Percentiles rank a stretch among this genome's conserved stretches.
These are phyloP conservation scores for Ostreobium quekettii DNA, from an alignment of 139 green algal species.

Conservation along the genomic window DNA sequence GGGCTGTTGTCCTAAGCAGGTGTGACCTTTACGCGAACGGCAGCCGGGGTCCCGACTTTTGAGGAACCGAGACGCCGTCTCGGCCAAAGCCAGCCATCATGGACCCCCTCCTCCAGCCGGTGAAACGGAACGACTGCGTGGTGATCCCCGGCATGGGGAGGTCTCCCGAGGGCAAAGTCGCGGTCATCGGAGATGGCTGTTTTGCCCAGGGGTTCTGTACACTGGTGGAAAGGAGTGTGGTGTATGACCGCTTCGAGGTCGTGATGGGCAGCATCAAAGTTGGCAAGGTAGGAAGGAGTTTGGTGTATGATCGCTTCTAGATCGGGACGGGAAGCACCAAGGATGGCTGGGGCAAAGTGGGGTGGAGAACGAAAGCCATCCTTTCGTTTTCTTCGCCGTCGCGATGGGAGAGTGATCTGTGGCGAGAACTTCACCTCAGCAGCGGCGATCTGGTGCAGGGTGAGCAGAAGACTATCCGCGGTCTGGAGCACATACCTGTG, in stretches of 20 bases:
- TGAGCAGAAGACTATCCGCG: not conserved
- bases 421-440: not conserved
- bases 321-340: not conserved
- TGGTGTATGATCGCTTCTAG: not conserved
- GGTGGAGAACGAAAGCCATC: not conserved
- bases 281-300: not conserved
- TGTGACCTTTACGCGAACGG: too few relatives aligned
- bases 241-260: not conserved
- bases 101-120: too few relatives aligned
- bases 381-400: not conserved
- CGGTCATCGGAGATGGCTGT: too few relatives aligned
- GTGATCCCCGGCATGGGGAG: too few relatives aligned
- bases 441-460: not conserved
- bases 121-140: too few relatives aligned
- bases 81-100: too few relatives aligned
- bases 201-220: too few relatives aligned
- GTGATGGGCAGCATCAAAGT: not conserved
- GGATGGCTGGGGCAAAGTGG: not conserved
- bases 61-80: too few relatives aligned
- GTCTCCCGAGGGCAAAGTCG: too few relatives aligned
- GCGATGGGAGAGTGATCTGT: not conserved
- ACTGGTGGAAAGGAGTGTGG: too few relatives aligned
- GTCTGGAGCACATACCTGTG: not conserved
- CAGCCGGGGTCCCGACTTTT: too few relatives aligned
- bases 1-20: too few relatives aligned